A percentile compares a stretch with the other conserved stretches of the same genome.
These are phyloP conservation scores for Nicotiana sylvestris DNA, from an alignment of 257 asterid species.

Conservation along the genomic window DNA sequence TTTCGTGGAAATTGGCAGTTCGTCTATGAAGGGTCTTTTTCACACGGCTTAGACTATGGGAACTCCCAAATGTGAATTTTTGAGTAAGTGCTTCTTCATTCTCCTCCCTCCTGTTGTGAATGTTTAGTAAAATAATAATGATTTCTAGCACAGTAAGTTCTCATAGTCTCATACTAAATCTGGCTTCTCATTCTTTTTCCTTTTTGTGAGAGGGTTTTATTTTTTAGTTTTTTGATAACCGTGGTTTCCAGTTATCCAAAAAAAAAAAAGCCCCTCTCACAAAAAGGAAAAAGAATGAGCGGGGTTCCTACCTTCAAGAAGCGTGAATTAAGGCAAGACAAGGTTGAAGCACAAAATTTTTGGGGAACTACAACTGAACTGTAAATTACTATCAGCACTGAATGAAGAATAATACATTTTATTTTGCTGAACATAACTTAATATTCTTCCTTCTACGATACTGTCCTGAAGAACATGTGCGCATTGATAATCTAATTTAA, in stretches of 20 bases:
- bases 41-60: constrained; percentile 47
- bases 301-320: not conserved
- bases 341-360: not conserved
- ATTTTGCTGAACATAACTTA: not conserved
- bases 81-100: constrained; percentile 34
- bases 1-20: constrained; percentile 30
- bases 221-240: too few relatives aligned
- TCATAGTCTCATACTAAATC: not conserved
- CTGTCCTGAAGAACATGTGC: not conserved
- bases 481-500: not conserved
- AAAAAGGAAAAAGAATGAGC: not conserved
- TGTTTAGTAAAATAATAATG: not conserved
- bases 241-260: too few relatives aligned
- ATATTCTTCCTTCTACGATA: not conserved
- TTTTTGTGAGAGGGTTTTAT: too few relatives aligned
- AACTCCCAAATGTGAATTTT: constrained; percentile 44
- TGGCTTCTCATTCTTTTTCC: not conserved
- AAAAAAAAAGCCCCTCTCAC: too few relatives aligned
- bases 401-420: not conserved
- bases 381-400: not conserved
- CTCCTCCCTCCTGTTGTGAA: not conserved
- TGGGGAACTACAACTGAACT: not conserved
- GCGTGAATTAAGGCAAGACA: not conserved
- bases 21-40: constrained; percentile 48
- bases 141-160: not conserved